Evolutionary conservation across 1,284 basidiomycete species (phyloP).

Genomic region (Dichomitus squalens): DNA sequence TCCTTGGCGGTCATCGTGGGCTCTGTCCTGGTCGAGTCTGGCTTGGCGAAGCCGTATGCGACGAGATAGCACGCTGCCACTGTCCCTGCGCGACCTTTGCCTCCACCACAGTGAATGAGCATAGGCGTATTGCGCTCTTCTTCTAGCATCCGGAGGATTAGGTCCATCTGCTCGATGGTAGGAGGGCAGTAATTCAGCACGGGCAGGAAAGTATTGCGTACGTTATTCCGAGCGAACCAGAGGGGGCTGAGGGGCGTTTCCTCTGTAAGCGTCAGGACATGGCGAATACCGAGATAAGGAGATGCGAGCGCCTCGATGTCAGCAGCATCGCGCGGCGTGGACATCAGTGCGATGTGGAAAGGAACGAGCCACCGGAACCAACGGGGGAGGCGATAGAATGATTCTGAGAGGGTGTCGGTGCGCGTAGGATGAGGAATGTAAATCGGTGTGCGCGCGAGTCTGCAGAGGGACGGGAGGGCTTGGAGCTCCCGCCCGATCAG

Average conservation of each 20-base stretch:
- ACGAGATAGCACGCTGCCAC: slow-evolving; percentile 62
- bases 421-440: slow-evolving; percentile 35
- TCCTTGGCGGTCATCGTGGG: slow-evolving; percentile 51
- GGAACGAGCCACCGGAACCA: slow-evolving; percentile 67
- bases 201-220: slow-evolving; percentile 59
- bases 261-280: slow-evolving; percentile 60
- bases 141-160: slow-evolving; percentile 48
- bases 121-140: slow-evolving; percentile 48
- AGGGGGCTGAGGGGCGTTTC: slow-evolving; percentile 49
- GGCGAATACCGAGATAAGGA: slow-evolving; percentile 51
- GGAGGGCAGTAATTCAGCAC: slow-evolving; percentile 56
- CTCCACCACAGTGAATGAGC: slow-evolving; percentile 65
- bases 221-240: slow-evolving; percentile 49
- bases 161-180: slow-evolving; percentile 61
- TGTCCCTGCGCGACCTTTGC: slow-evolving; percentile 64
- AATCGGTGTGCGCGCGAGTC: slow-evolving; percentile 46
- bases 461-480: slow-evolving; percentile 40
- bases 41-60: slow-evolving; percentile 53
- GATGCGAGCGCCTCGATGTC: slow-evolving; percentile 53
- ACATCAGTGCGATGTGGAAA: slow-evolving; percentile 60
- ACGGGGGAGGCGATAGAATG: slow-evolving; percentile 48
- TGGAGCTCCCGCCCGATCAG: slow-evolving; percentile 32
- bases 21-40: slow-evolving; percentile 38
- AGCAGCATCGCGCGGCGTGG: slow-evolving; percentile 52
- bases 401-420: background rate